Percentiles rank a stretch among this genome's conserved stretches.
Evolutionary conservation across 768 basidiomycete species (phyloP).

Genomic region (Trametes meyenii): DNA sequence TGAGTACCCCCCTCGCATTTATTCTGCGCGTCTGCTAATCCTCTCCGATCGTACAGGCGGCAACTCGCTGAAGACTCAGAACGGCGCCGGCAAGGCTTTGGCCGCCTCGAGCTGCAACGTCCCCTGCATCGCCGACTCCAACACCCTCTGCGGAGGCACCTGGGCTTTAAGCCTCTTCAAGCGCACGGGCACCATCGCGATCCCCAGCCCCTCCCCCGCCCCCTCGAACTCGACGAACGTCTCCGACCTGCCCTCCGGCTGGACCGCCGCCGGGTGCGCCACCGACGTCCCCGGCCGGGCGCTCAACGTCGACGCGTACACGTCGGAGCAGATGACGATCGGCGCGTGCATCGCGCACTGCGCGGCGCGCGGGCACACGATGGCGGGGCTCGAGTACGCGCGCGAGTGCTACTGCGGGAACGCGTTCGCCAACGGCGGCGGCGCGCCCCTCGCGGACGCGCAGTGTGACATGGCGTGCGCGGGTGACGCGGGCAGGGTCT

Average conservation of each 20-base stretch:
- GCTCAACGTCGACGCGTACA: constrained; percentile 23
- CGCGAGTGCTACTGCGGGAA: constrained; percentile 26
- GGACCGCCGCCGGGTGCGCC: constrained; percentile 19
- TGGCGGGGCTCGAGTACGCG: constrained; percentile 25
- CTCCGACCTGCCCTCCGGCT: constrained; percentile 15
- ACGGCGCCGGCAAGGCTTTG: constrained; percentile 20
- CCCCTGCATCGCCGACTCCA: constrained; percentile 19
- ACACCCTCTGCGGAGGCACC: constrained; percentile 23
- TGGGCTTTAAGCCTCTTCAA: constrained; percentile 25
- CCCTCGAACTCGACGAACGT: constrained; percentile 17
- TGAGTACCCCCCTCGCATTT: constrained; percentile 2
- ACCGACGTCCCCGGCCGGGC: constrained; percentile 14
- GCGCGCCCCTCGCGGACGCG: constrained; percentile 12
- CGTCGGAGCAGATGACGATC: constrained; percentile 20
- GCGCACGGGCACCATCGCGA: constrained; percentile 4
- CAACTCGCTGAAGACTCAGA: constrained; percentile 19
- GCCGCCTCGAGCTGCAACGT: constrained; percentile 24
- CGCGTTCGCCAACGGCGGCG: constrained; percentile 22
- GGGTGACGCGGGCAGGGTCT: constrained; percentile 11
- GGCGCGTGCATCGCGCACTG: constrained; percentile 20
- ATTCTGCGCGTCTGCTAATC: neutral
- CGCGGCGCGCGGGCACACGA: constrained; percentile 11
- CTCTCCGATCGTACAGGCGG: constrained; percentile 13
- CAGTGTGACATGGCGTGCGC: constrained; percentile 22
- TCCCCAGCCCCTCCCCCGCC: constrained; percentile 3